Evolutionary conservation across 192 early-diverging fungal genomes (phyloP), one percentile per base, ranked within the genome.

Genomic region (Rhizophagus sp.): DNA sequence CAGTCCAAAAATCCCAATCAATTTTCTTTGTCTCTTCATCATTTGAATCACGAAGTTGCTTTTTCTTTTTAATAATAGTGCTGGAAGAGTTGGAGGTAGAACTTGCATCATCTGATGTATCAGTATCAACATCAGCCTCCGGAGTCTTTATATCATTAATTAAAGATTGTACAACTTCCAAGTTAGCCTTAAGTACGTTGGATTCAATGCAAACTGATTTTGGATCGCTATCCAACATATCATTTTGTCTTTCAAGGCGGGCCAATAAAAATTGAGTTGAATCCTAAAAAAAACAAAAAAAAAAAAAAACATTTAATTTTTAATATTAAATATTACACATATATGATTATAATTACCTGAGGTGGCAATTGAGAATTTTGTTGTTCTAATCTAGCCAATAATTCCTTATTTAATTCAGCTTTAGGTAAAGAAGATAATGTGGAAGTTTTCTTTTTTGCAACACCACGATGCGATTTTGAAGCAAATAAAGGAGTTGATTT

Each of bases 1-100:
- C 88, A 12, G 93, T 92, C 96, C 96, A 97, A 80, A 97, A 97
- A 41, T 97, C 95, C 87, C 88, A 90, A 75, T 91, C 90, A 52
- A 88, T 87, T 9, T 82, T 83, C 7, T 78, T 79, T 33, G 76
- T 81, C 11, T 79, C 73, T 66, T 83, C 76, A 76, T 50, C 71
- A n/a, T 9, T 39, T 49, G 34, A 75, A 82, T 25, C 77, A 65
- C 19, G 78, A 25, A 4, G 64, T 70, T 30, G 62, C 41, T 5
- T 73, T 76, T 76, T 64, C 34, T 13, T 73, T 68, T 41, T 64
- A 41, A 1, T 27, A 22, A 25, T 76, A 76, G 52, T 80, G 47
- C 12, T 67, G 36, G n/a, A 80, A 80, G 15, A 74, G 78, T 57
- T 6, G 62, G 57, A 57, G 81, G 36, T 41, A 27, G 3, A 1